Evolutionary conservation across 2,329 filamentous ascomycete species (phyloP).

Genomic region (Mollisiaceae sp.): DNA sequence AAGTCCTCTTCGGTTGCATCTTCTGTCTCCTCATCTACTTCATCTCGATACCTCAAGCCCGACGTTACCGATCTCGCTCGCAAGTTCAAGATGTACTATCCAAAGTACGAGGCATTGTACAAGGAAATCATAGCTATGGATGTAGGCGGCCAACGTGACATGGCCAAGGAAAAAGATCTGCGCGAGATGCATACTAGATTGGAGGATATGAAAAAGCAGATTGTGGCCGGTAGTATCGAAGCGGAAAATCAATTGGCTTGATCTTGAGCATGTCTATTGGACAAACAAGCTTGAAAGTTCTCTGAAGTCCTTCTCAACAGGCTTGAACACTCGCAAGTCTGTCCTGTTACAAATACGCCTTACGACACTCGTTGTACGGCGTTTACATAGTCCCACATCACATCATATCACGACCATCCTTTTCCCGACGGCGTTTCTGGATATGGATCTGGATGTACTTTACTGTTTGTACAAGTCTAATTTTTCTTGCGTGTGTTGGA

Average conservation of each 20-base stretch:
- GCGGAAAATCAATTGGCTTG: slow-evolving; percentile 10
- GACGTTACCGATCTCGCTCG: slow-evolving; percentile 59
- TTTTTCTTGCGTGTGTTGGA: neutral
- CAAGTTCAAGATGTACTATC: slow-evolving; percentile 61
- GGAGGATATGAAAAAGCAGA: slow-evolving; percentile 62
- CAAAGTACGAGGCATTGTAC: slow-evolving; percentile 62
- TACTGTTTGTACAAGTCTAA: slow-evolving; percentile 3
- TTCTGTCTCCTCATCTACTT: slow-evolving; percentile 26
- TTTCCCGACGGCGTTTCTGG: slow-evolving; percentile 1
- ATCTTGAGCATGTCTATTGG: neutral
- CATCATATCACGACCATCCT: neutral
- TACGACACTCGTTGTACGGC: neutral
- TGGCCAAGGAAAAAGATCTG: slow-evolving; percentile 56
- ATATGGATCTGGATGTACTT: slow-evolving; percentile 1
- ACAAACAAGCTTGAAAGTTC: neutral
- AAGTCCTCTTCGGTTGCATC: slow-evolving; percentile 42
- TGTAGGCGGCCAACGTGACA: slow-evolving; percentile 49
- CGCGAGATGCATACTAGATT: slow-evolving; percentile 60
- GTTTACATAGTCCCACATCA: neutral
- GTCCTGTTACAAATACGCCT: neutral
- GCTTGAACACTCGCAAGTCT: neutral
- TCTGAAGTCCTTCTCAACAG: neutral
- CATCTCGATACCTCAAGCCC: slow-evolving; percentile 44
- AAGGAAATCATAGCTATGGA: slow-evolving; percentile 54
- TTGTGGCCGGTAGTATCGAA: slow-evolving; percentile 43